Percentiles rank a stretch among this genome's conserved stretches.
Conservation (phyloP, 306 rosid genomes). For the Medicago truncatula region DNA sequence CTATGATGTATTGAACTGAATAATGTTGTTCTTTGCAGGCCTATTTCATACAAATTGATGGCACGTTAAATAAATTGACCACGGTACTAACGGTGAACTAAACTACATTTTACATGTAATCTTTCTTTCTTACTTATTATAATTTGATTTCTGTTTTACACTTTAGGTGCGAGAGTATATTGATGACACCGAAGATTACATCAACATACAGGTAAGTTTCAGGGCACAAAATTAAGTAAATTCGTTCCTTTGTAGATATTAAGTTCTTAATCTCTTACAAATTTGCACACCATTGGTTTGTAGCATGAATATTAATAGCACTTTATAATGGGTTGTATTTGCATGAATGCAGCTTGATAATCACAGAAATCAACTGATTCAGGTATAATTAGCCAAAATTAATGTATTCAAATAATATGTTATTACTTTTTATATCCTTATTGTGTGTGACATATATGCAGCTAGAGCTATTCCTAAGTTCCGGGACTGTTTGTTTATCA, state of each 20-base stretch:
- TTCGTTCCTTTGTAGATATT: background rate
- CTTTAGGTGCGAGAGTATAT: slow-evolving; percentile 78
- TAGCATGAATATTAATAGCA: slow-evolving; percentile 27
- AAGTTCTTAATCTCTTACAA: background rate
- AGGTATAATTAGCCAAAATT: slow-evolving; percentile 50
- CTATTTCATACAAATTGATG: slow-evolving; percentile 77
- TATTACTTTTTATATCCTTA: background rate
- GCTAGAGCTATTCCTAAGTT: slow-evolving; percentile 82
- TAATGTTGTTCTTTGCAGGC: slow-evolving; percentile 58
- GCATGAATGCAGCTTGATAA: slow-evolving; percentile 73
- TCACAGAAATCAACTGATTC: slow-evolving; percentile 86
- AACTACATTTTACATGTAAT: slow-evolving; percentile 18
- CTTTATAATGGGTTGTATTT: slow-evolving; percentile 2
- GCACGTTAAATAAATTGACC: slow-evolving; percentile 74
- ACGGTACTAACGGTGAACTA: slow-evolving; percentile 53
- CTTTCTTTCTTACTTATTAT: background rate
- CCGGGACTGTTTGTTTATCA: slow-evolving; percentile 75
- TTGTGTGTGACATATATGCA: slow-evolving; percentile 42
- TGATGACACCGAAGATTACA: slow-evolving; percentile 88
- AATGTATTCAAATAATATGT: no score
- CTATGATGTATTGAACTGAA: slow-evolving; percentile 23
- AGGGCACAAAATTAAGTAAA: background rate
- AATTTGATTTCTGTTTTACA: background rate
- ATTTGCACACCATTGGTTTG: background rate
- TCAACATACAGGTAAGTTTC: slow-evolving; percentile 76